Base-by-base conservation (phyloP, 2,329 filamentous ascomycete genomes). In the Botrytis medusae region DNA sequence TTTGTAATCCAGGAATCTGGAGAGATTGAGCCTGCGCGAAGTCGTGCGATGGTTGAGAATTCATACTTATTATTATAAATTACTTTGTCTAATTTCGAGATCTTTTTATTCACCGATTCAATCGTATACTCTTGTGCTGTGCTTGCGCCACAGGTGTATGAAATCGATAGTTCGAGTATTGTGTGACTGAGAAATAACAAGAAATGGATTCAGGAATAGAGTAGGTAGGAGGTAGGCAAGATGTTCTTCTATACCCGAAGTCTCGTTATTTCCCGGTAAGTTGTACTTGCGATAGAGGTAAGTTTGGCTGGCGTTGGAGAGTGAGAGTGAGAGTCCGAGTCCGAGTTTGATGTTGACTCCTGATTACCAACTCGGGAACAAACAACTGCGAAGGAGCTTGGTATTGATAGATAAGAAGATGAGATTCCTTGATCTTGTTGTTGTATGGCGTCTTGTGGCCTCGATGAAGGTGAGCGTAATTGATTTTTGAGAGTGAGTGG, bases 11-110 rank as follows among this genome's bases (percentile, higher is more conserved):
- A 37, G 73, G 74, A 71, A 78, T 74, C 42, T 77, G 75, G 25
- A 76, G 73, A 57, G 74, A 73, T 40, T 73, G 70, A 42, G 79
- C 77, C 22, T 76, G 76, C 64, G 76, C 78, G 65, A 79, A 79
- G 65, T 80, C 76, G 72, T 79, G 77, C 42, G 62, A 72, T 37
- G 77, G 73, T 48, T 74, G 74, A 44, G 70, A 40, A 63, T 67
- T 62, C 72, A 74, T 77, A 74, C 75, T 78, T 57, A 69, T 70
- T 73, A 59, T 51, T 57, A 61, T 44, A 25, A 54, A 57, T 59
- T 70, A 42, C n/a, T 57, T 25, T 69, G 37, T 69, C 64, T 69
- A 68, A 40, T 68, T 20, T 71, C 65, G 57, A 62, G 54, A 72
- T 73, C n/a, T 61, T 7, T 61, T 34, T 61, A 60, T 54, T 40